Conservation (phyloP, 169 alveolate species). For the Cryptosporidium felis region DNA sequence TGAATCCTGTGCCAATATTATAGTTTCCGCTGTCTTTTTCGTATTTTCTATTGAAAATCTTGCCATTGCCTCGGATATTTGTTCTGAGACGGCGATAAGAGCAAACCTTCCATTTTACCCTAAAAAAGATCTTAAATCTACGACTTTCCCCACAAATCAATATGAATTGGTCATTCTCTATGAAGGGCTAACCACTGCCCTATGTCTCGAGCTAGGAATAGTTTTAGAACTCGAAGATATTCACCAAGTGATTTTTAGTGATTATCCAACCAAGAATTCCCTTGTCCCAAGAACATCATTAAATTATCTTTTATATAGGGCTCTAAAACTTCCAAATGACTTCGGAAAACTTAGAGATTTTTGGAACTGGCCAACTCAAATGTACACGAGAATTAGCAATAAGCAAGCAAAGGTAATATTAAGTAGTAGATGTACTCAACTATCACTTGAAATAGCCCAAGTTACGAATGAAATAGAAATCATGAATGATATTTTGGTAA, state of each 20-base stretch:
- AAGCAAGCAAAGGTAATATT: constrained; percentile 51
- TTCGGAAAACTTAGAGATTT: constrained; percentile 9
- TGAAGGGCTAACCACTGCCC: constrained; percentile 30
- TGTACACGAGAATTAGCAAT: constrained; percentile 42
- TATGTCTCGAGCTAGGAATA: constrained; percentile 66
- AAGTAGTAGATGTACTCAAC: constrained; percentile 13
- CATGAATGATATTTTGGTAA: constrained; percentile 39
- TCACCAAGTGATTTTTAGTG: constrained; percentile 32
- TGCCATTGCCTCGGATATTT: constrained; percentile 54
- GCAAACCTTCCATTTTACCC: constrained; percentile 52
- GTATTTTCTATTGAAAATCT: background rate
- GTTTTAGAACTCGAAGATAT: constrained; percentile 33
- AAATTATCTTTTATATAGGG: constrained; percentile 54
- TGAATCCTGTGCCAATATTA: constrained; percentile 42
- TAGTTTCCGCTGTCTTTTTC: constrained; percentile 37
- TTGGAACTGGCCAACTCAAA: constrained; percentile 60
- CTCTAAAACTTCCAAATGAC: constrained; percentile 33
- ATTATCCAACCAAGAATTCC: constrained; percentile 28
- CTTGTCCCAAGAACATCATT: constrained; percentile 48
- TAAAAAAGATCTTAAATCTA: background rate
- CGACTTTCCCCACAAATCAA: background rate
- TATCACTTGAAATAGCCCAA: constrained; percentile 49
- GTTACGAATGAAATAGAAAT: constrained; percentile 59
- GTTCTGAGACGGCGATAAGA: constrained; percentile 67
- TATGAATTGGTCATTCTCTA: background rate